Evolutionary conservation across 2,329 filamentous ascomycete genomes (phyloP).

Genomic region (Verticillium alfalfae): DNA sequence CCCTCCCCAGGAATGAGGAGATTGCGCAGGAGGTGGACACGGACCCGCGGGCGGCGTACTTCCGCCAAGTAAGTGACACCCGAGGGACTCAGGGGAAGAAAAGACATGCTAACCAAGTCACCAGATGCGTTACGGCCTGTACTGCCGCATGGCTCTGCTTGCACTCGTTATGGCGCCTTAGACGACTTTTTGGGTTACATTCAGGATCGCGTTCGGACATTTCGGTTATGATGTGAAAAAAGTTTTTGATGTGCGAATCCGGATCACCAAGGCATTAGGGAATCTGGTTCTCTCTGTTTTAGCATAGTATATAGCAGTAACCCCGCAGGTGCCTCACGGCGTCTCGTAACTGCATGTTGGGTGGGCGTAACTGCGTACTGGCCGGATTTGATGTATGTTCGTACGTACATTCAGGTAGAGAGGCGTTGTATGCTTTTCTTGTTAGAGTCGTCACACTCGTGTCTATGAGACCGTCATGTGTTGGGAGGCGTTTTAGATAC

Average conservation of each 20-base stretch:
- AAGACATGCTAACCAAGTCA: slow-evolving; percentile 30
- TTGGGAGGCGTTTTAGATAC: slow-evolving; percentile 2
- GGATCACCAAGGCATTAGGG: slow-evolving; percentile 2
- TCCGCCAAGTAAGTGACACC: slow-evolving; percentile 79
- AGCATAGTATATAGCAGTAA: background rate
- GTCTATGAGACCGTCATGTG: background rate
- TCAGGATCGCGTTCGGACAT: slow-evolving; percentile 8
- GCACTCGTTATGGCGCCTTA: slow-evolving; percentile 71
- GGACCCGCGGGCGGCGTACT: slow-evolving; percentile 94
- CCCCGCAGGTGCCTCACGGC: background rate
- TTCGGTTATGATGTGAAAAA: slow-evolving; percentile 5
- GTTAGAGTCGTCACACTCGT: background rate
- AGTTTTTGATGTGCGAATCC: background rate
- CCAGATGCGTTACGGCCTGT: slow-evolving; percentile 95
- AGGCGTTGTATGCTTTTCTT: background rate
- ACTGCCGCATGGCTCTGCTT: slow-evolving; percentile 95
- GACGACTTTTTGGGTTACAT: slow-evolving; percentile 3
- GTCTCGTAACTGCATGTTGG: background rate
- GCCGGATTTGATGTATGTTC: background rate
- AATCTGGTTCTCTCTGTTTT: slow-evolving; percentile 1
- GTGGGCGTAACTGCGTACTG: background rate
- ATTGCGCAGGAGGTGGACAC: slow-evolving; percentile 95
- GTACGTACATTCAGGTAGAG: background rate
- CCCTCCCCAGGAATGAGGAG: slow-evolving; percentile 88
- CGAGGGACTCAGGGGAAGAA: background rate